Percentiles rank a stretch among this genome's conserved stretches.
Conservation (phyloP, 805 yeast genomes). For the Cephaloascus albidus region DNA sequence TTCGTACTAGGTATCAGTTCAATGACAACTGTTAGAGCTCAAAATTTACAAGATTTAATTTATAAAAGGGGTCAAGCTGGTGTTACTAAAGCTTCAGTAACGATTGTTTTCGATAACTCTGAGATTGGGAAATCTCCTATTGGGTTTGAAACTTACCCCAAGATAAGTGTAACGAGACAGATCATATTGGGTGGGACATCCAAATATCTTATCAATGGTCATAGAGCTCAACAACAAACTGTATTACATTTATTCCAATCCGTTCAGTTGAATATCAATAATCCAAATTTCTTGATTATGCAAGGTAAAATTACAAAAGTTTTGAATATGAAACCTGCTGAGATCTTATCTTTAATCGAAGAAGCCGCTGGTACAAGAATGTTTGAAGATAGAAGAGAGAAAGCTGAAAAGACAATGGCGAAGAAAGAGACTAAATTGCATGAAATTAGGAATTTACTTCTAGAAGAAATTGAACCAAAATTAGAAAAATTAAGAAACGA, state of each 20-base stretch:
- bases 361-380: conserved; percentile 98
- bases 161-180: conserved; percentile 88
- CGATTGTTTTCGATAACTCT: conserved; percentile 85
- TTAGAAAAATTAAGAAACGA: conserved; percentile 72
- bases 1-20: conserved; percentile 95
- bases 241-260: conserved; percentile 87
- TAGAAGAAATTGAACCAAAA: conserved; percentile 91
- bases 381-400: conserved; percentile 88
- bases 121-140: conserved; percentile 76
- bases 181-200: conserved; percentile 86
- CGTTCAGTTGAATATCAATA: conserved; percentile 91
- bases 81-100: conserved; percentile 92
- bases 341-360: conserved; percentile 82
- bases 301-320: conserved; percentile 98
- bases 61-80: conserved; percentile 98
- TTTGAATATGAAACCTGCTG: conserved; percentile 89
- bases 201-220: conserved; percentile 90
- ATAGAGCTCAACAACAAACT: conserved; percentile 89
- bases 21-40: conserved; percentile 92
- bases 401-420: conserved; percentile 84
- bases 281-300: conserved; percentile 96
- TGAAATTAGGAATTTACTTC: conserved; percentile 63
- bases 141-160: conserved; percentile 69
- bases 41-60: conserved; percentile 85
- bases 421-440: conserved; percentile 80